Evolutionary conservation across 2,329 filamentous ascomycete species (phyloP).

Genomic region (Exophiala sideris): DNA sequence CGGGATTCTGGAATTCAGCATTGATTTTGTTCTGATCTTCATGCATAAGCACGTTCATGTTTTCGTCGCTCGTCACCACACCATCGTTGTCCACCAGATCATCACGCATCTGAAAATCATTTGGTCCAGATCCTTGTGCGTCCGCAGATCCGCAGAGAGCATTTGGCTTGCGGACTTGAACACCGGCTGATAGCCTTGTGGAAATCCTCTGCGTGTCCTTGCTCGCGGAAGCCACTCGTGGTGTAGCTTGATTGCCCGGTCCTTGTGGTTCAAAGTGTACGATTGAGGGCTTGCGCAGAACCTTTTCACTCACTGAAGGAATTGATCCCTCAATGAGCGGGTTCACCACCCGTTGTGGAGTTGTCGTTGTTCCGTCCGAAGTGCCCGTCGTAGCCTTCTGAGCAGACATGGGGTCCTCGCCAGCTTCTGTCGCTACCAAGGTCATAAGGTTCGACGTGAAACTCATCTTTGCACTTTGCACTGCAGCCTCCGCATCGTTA

Average conservation of each 20-base stretch:
- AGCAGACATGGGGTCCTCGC: neutral
- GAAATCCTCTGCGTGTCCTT: neutral
- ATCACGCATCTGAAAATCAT: too few species aligned
- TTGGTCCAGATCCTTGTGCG: too few species aligned
- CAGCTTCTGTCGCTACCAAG: neutral
- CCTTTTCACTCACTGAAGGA: constrained; percentile 14
- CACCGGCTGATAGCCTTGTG: too few species aligned
- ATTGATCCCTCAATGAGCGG: constrained; percentile 14
- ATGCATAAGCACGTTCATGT: too few species aligned
- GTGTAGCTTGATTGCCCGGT: constrained; percentile 18
- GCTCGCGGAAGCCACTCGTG: neutral
- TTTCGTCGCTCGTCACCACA: too few species aligned
- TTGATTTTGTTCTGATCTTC: too few species aligned
- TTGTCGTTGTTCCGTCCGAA: neutral
- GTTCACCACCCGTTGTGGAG: neutral
- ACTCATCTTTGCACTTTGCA: neutral
- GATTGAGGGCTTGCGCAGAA: constrained; percentile 13
- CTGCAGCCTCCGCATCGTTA: neutral
- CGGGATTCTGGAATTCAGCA: too few species aligned
- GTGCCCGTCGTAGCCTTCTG: neutral
- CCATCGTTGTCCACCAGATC: too few species aligned
- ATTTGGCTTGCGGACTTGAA: too few species aligned
- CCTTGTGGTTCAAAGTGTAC: constrained; percentile 17
- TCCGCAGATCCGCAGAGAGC: too few species aligned
- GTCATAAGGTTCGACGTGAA: constrained; percentile 11